Evolutionary conservation across 306 rosid species (phyloP).

Genomic region (Castanea sativa): DNA sequence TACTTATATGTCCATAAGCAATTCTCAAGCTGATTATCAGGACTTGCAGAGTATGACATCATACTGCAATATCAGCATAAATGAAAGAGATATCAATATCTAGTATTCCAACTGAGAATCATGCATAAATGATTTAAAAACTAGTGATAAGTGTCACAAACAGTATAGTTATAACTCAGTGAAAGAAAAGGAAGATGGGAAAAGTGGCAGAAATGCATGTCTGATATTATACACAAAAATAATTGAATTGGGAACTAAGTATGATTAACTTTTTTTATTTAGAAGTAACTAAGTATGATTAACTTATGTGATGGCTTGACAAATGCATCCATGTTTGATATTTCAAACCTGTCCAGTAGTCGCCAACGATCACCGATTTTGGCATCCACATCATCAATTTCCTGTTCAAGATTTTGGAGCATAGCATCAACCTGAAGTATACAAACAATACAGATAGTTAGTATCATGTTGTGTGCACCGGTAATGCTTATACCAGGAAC

Average conservation of each 20-base stretch:
- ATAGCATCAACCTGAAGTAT: no score
- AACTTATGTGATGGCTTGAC: not conserved
- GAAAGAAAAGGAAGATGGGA: no score
- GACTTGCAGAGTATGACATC: slow-evolving; percentile 42
- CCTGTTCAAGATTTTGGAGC: no score
- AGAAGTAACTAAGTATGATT: not conserved
- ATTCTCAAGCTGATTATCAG: slow-evolving; percentile 41
- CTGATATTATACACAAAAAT: no score
- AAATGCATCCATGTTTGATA: not conserved
- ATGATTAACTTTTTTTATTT: not conserved
- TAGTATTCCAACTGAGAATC: slow-evolving; percentile 10
- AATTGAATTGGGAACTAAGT: not conserved
- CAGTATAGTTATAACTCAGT: not conserved
- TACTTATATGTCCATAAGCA: slow-evolving; percentile 73
- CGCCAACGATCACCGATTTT: no score
- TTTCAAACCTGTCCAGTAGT: no score
- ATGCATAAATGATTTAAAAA: slow-evolving; percentile 11
- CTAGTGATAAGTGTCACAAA: not conserved
- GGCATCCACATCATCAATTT: no score
- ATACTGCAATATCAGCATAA: slow-evolving; percentile 41
- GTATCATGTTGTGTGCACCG: no score
- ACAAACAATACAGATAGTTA: no score
- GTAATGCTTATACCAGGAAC: no score
- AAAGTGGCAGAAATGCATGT: slow-evolving; percentile 3
- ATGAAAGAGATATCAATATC: slow-evolving; percentile 18